These are phyloP conservation scores for Mycosphaerella sp. DNA, from an alignment of 2,329 filamentous ascomycete species.

Conservation along the genomic window DNA sequence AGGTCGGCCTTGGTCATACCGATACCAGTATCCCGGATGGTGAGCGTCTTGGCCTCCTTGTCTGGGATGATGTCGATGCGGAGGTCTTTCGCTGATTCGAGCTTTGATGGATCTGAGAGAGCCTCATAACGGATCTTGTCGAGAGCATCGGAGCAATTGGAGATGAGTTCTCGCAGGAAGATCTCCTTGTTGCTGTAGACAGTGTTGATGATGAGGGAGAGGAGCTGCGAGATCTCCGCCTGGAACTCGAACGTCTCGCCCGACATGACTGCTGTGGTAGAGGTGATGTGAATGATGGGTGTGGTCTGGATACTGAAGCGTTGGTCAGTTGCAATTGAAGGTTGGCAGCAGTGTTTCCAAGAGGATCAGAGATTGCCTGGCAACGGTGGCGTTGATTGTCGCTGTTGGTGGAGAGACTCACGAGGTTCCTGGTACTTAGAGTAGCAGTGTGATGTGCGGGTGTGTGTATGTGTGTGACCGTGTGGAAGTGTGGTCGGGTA, in stretches of 20 bases:
- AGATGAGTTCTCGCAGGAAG: slow-evolving; percentile 96
- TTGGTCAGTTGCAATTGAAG: not conserved
- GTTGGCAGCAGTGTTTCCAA: not conserved
- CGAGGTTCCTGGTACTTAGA: not conserved
- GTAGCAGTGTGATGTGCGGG: not conserved
- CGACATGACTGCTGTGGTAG: slow-evolving; percentile 58
- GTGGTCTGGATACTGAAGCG: slow-evolving; percentile 2
- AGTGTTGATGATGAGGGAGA: slow-evolving; percentile 99
- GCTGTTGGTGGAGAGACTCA: not conserved
- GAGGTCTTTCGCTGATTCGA: slow-evolving; percentile 95
- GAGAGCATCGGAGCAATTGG: slow-evolving; percentile 96
- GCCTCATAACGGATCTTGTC: slow-evolving; percentile 99
- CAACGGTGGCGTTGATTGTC: not conserved
- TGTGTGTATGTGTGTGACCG: not conserved
- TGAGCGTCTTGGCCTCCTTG: slow-evolving; percentile 95
- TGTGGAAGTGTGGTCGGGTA: not conserved
- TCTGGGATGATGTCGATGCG: slow-evolving; percentile 98
- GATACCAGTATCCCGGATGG: slow-evolving; percentile 96
- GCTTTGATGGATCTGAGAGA: slow-evolving; percentile 92
- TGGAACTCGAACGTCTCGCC: slow-evolving; percentile 99
- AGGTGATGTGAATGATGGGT: slow-evolving; percentile 7
- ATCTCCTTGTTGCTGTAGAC: slow-evolving; percentile 99
- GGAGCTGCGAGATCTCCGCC: slow-evolving; percentile 99
- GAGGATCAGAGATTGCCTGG: not conserved
- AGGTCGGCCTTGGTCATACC: slow-evolving; percentile 99